Percentiles rank a stretch among this genome's conserved stretches.
Conservation (phyloP, 2,329 filamentous ascomycete genomes). For the Colletotrichum lentis region DNA sequence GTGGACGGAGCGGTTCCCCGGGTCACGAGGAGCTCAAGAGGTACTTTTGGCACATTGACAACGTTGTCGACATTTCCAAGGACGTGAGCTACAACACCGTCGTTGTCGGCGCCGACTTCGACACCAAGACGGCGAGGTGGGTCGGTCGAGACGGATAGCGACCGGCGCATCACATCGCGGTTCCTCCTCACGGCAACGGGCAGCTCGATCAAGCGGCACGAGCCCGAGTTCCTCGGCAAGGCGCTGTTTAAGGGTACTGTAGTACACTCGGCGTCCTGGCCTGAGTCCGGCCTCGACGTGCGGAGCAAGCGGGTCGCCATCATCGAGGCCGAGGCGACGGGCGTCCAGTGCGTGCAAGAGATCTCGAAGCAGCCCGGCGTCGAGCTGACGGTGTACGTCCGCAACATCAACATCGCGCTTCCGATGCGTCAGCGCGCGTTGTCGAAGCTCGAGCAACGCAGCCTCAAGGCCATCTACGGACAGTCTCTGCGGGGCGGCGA, state of each 20-base stretch:
- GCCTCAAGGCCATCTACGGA: constrained; percentile 47
- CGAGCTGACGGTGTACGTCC: constrained; percentile 59
- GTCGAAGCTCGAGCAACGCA: constrained; percentile 56
- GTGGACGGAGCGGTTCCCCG: constrained; percentile 53
- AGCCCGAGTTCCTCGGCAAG: constrained; percentile 48
- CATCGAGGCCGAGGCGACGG: constrained; percentile 46
- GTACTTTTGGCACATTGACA: constrained; percentile 59
- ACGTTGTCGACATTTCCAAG: constrained; percentile 53
- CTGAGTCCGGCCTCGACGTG: constrained; percentile 37
- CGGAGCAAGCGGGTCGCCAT: constrained; percentile 43
- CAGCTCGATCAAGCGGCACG: constrained; percentile 54
- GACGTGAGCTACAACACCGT: constrained; percentile 55
- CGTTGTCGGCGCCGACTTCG: constrained; percentile 53
- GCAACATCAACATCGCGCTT: constrained; percentile 65
- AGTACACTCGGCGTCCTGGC: constrained; percentile 46
- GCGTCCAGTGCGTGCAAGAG: constrained; percentile 45
- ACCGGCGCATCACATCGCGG: constrained; percentile 48
- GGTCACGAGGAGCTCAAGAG: constrained; percentile 50
- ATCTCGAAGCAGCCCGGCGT: constrained; percentile 47
- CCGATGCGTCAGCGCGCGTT: constrained; percentile 63
- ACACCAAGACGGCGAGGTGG: constrained; percentile 52
- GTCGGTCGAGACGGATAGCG: constrained; percentile 52
- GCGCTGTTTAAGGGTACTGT: constrained; percentile 43
- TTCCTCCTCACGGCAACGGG: constrained; percentile 59
- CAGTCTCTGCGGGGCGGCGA: constrained; percentile 55